phyloP scores from a whole-genome alignment of 345 rosid genomes.

The Lepidium africanum region DNA sequence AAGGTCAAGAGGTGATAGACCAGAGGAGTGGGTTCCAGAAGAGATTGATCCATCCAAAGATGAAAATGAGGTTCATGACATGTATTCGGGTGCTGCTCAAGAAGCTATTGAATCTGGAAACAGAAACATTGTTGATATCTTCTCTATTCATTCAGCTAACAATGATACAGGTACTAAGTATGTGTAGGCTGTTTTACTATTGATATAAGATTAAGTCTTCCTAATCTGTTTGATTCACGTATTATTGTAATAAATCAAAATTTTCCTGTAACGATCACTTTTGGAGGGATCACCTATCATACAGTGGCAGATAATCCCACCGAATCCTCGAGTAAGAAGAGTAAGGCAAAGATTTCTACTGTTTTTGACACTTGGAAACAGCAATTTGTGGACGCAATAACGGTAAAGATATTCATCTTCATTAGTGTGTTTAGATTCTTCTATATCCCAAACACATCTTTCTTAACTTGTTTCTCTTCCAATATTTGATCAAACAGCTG shows the following conservation, averaged over 20 bases:
- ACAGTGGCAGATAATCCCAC: constrained; percentile 35
- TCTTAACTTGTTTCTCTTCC: constrained; percentile 14
- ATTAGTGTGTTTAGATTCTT: constrained; percentile 2
- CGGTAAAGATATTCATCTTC: constrained; percentile 30
- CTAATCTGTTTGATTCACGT: no score
- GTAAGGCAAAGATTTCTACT: constrained; percentile 22
- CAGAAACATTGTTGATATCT: constrained; percentile 64
- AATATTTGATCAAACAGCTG: constrained; percentile 40
- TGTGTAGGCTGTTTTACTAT: not conserved
- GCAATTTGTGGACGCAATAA: constrained; percentile 66
- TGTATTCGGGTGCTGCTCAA: constrained; percentile 35
- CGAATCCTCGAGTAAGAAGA: constrained; percentile 33
- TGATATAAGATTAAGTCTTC: no score
- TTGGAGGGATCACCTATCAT: constrained; percentile 43
- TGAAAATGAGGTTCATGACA: constrained; percentile 30
- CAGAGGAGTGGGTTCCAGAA: constrained; percentile 92
- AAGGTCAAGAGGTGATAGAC: constrained; percentile 75
- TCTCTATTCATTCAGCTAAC: constrained; percentile 60
- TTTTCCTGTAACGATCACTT: constrained; percentile 7
- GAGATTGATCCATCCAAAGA: constrained; percentile 36
- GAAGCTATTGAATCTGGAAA: constrained; percentile 36
- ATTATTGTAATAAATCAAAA: not conserved
- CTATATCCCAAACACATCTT: not conserved
- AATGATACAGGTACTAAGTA: constrained; percentile 36
- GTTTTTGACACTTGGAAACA: constrained; percentile 58